Evolutionary conservation across 2,329 filamentous ascomycete species (phyloP).

Genomic region (Fusarium sarcochroum): DNA sequence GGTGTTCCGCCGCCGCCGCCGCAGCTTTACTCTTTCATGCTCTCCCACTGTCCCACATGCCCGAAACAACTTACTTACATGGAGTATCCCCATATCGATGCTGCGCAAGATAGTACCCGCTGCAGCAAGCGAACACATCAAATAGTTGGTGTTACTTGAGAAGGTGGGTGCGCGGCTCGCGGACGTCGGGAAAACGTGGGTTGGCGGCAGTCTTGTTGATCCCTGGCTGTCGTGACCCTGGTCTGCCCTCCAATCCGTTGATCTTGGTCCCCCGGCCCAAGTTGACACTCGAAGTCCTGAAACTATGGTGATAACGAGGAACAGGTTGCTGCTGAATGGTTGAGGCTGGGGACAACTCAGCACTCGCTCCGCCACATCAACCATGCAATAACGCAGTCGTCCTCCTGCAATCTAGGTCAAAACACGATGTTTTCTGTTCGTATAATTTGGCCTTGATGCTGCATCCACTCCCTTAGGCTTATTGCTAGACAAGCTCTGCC

Average conservation of each 20-base stretch:
- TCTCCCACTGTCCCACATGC: constrained; percentile 7
- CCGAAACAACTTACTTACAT: constrained; percentile 23
- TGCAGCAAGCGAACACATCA: constrained; percentile 4
- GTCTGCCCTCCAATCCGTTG: constrained; percentile 38
- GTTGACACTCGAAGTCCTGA: constrained; percentile 7
- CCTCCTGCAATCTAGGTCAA: constrained; percentile 15
- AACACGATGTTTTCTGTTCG: background rate
- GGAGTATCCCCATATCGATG: constrained; percentile 28
- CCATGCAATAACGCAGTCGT: constrained; percentile 19
- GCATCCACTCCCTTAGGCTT: constrained; percentile 15
- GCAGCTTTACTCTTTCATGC: constrained; percentile 4
- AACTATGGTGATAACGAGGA: constrained; percentile 8
- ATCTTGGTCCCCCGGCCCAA: constrained; percentile 33
- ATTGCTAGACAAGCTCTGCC: background rate
- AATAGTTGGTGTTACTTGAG: constrained; percentile 13
- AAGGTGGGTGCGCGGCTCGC: constrained; percentile 29
- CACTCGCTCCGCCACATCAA: constrained; percentile 31
- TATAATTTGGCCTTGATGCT: background rate
- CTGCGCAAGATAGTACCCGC: constrained; percentile 5
- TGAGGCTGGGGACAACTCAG: constrained; percentile 40
- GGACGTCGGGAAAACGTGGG: constrained; percentile 43
- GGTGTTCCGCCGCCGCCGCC: constrained; percentile 28
- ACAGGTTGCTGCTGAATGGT: constrained; percentile 10
- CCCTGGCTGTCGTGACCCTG: constrained; percentile 39
- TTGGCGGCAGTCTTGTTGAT: constrained; percentile 27